Conservation (phyloP, 805 yeast species). For the Pachysolen tannophilus region DNA sequence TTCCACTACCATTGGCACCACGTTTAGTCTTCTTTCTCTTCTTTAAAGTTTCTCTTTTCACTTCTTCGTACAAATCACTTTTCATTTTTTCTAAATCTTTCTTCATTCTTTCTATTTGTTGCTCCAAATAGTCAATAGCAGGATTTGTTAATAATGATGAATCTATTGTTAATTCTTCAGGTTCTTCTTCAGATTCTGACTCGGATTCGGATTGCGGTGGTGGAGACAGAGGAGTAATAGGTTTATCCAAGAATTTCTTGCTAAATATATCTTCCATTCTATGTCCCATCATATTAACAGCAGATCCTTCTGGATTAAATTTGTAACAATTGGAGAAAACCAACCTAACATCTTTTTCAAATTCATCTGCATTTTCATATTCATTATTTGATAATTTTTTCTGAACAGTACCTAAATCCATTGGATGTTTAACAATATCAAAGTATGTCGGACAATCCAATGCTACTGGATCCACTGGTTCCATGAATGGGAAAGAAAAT, state of each 20-base stretch:
- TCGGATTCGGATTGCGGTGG: conserved; percentile 36
- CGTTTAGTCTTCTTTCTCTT: conserved; percentile 24
- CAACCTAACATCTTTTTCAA: conserved; percentile 73
- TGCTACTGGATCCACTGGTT: conserved; percentile 94
- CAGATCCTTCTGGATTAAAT: conserved; percentile 95
- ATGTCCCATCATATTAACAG: conserved; percentile 94
- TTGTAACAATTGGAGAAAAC: conserved; percentile 84
- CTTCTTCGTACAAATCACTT: conserved; percentile 61
- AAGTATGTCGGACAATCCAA: conserved; percentile 85
- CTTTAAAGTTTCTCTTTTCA: conserved; percentile 40
- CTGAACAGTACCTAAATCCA: conserved; percentile 87
- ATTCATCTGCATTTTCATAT: conserved; percentile 83
- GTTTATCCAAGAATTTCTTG: conserved; percentile 82
- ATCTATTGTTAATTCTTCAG: conserved; percentile 38
- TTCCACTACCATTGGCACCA: conserved; percentile 14
- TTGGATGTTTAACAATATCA: conserved; percentile 83
- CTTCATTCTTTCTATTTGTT: conserved; percentile 79
- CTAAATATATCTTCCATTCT: conserved; percentile 80
- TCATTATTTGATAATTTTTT: conserved; percentile 77
- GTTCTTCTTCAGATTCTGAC: conserved; percentile 30
- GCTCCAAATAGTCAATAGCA: conserved; percentile 83
- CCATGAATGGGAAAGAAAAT: conserved; percentile 82
- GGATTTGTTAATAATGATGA: conserved; percentile 72
- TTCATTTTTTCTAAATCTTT: conserved; percentile 77
- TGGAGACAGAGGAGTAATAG: conserved; percentile 58